phyloP scores from a whole-genome alignment of 805 yeast species.

The Danielozyma ontarioensis region DNA sequence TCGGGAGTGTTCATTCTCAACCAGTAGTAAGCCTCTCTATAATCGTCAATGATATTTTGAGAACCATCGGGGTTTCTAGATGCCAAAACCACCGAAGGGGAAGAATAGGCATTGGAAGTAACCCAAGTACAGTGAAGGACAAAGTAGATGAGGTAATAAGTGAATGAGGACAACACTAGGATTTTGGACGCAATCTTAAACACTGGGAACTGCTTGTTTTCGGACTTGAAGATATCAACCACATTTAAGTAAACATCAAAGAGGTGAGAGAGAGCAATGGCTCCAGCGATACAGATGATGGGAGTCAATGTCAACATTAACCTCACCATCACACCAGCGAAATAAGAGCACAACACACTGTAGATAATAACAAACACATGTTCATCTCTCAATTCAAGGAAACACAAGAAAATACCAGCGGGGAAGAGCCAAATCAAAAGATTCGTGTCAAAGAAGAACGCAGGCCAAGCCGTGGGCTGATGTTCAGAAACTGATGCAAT shows the following conservation, averaged over 20 bases:
- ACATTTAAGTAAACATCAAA: constrained; percentile 78
- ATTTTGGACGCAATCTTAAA: constrained; percentile 49
- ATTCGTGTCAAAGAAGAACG: constrained; percentile 91
- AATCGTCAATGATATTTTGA: constrained; percentile 84
- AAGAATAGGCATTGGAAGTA: constrained; percentile 89
- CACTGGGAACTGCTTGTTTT: constrained; percentile 10
- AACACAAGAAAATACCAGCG: constrained; percentile 87
- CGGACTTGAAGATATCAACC: constrained; percentile 31
- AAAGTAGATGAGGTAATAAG: constrained; percentile 70
- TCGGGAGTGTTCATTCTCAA: constrained; percentile 95
- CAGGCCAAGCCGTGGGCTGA: constrained; percentile 99
- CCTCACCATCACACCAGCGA: constrained; percentile 99
- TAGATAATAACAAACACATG: constrained; percentile 90
- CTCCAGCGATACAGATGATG: constrained; percentile 88
- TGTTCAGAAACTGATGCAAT: constrained; percentile 99
- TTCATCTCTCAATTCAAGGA: constrained; percentile 86
- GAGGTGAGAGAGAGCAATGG: constrained; percentile 78
- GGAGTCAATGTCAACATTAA: constrained; percentile 96
- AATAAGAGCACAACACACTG: constrained; percentile 89
- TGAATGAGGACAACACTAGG: constrained; percentile 61
- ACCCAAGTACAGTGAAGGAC: constrained; percentile 98
- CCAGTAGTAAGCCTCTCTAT: constrained; percentile 99
- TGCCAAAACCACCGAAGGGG: constrained; percentile 95
- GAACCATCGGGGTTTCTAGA: constrained; percentile 82
- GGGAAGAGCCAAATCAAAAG: constrained; percentile 98